Evolutionary conservation across 164 flowering plant species (phyloP), one percentile per base, ranked within the genome.

Genomic region (Macadamia tetraphylla): DNA sequence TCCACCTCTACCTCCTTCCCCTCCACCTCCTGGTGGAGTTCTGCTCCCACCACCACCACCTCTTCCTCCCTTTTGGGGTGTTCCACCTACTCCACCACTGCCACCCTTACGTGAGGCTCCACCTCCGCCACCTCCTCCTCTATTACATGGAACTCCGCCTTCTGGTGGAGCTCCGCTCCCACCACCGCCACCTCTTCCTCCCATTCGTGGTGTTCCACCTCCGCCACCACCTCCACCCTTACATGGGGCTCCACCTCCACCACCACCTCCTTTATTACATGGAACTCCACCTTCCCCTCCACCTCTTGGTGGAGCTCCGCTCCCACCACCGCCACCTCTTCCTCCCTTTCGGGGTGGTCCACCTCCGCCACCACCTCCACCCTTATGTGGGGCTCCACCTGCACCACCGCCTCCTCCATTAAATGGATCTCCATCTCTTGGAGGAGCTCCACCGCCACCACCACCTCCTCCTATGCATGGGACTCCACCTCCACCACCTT

Each of bases 351-450:
- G n/a, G n/a, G n/a, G n/a, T n/a, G n/a, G n/a, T 0, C 78, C 79
- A 46, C 76, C 77, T 31, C 78, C 83, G 17, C 81, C 84, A 44
- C 82, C 84, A 12, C 79, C 79, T 14, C 85, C 83, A 53, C 80
- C 84, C 2, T 15, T 63, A 15, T 64, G 73, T 35, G 76, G 65
- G 43, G 52, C 69, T 56, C 67, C 60, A 8, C 79, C 81, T 12
- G 78, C 81, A 3, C 80, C 84, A 30, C 80, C 76, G 9, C 82
- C 70, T 53, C 70, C 82, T 1, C 51, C 43, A 9, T 64, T n/a
- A n/a, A n/a, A n/a, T n/a, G n/a, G n/a, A n/a, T n/a, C n/a, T n/a
- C n/a, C n/a, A n/a, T n/a, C n/a, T n/a, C n/a, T n/a, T n/a, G n/a
- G 58, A 51, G 71, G 64, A 11, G 40, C 67, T 29, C 70, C 71